These are phyloP conservation scores for Dothiorella sarmentorum DNA, from an alignment of 2,329 filamentous ascomycete species.

Conservation along the genomic window DNA sequence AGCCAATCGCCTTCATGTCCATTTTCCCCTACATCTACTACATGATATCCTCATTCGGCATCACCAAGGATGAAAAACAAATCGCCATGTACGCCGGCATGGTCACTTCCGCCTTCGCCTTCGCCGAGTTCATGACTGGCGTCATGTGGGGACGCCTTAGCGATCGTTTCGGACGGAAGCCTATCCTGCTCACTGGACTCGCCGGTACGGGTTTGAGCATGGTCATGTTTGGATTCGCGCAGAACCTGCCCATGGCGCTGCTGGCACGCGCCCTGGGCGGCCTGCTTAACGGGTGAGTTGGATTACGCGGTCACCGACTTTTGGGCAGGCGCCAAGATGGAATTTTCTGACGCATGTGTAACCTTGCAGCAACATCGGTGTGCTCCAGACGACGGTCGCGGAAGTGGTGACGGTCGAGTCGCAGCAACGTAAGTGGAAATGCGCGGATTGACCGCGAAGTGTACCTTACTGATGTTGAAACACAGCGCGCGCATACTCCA, in stretches of 20 bases:
- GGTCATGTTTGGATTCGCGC: conserved; percentile 85
- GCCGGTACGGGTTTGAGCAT: conserved; percentile 90
- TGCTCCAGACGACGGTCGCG: conserved; percentile 90
- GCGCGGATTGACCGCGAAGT: conserved; percentile 13
- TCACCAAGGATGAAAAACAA: conserved; percentile 72
- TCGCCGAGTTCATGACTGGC: conserved; percentile 90
- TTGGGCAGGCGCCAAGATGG: conserved; percentile 7
- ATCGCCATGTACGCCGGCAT: conserved; percentile 93
- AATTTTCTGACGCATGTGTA: conserved; percentile 24
- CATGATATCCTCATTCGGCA: conserved; percentile 90
- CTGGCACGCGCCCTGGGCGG: conserved; percentile 86
- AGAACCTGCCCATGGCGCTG: conserved; percentile 75
- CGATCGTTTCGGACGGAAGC: conserved; percentile 88
- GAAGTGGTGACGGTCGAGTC: conserved; percentile 91
- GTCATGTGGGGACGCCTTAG: conserved; percentile 92
- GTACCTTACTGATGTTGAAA: conserved; percentile 26
- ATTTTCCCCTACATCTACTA: conserved; percentile 98
- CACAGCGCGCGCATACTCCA: conserved; percentile 82
- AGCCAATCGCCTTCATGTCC: conserved; percentile 99
- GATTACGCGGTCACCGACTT: conserved; percentile 14
- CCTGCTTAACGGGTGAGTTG: conserved; percentile 78
- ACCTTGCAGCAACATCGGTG: conserved; percentile 75
- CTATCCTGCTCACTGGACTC: conserved; percentile 84
- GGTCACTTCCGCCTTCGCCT: conserved; percentile 93
- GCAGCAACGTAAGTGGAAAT: conserved; percentile 70